A percentile compares a stretch with the other conserved stretches of the same genome.
Conservation (phyloP, 192 early-diverging fungal genomes). For the Mortierella claussenii region DNA sequence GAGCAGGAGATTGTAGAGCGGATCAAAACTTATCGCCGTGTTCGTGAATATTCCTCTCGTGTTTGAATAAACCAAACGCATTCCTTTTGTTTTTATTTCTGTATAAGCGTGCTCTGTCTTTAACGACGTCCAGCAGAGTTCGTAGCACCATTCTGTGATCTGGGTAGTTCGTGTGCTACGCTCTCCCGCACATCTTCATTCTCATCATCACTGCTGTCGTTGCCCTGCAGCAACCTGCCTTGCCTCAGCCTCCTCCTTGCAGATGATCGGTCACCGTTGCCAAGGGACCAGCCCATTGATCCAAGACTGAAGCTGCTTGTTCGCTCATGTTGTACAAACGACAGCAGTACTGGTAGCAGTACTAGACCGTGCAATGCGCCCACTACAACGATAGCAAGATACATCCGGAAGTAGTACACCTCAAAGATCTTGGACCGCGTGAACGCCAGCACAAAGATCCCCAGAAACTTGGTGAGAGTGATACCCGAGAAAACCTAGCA, state of each 20-base stretch:
- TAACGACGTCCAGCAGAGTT: conserved; percentile 18
- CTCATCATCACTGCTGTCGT: conserved; percentile 43
- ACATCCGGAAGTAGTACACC: conserved; percentile 77
- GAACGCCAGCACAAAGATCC: conserved; percentile 74
- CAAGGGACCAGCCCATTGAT: conserved; percentile 32
- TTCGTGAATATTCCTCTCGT: conserved; percentile 41
- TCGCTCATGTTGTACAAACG: conserved; percentile 47
- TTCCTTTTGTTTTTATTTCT: conserved; percentile 6
- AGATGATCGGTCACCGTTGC: background rate
- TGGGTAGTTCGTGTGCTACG: conserved; percentile 41
- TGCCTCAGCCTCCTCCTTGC: conserved; percentile 32
- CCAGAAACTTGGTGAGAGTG: conserved; percentile 71
- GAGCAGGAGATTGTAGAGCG: conserved; percentile 51
- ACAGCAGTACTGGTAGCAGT: conserved; percentile 67
- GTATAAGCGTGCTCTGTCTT: background rate
- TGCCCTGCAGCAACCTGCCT: conserved; percentile 35
- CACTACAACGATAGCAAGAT: conserved; percentile 67
- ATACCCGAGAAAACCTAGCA: conserved; percentile 70
- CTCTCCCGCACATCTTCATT: conserved; percentile 23
- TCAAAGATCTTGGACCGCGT: conserved; percentile 75
- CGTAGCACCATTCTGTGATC: conserved; percentile 27
- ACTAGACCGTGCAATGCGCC: conserved; percentile 70
- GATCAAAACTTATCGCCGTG: conserved; percentile 46
- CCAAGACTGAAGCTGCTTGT: conserved; percentile 27
- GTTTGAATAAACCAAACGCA: conserved; percentile 1